phyloP scores from a whole-genome alignment of 495 filamentous ascomycete species.

The Beverwykella pulmonaria region DNA sequence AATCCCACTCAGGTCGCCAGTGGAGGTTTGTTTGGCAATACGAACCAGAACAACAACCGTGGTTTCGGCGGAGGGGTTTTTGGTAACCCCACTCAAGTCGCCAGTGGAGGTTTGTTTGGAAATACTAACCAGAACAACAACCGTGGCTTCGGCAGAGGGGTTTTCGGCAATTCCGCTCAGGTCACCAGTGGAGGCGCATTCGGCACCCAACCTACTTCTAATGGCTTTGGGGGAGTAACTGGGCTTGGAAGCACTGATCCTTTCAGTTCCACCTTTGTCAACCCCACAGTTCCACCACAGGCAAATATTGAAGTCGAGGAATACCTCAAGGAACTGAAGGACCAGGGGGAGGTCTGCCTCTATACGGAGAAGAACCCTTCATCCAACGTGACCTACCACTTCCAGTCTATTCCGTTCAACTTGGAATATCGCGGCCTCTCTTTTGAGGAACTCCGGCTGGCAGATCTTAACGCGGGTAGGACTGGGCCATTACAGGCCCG shows the following conservation, averaged over 20 bases:
- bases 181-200: no score
- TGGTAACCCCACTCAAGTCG: no score
- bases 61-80: background rate
- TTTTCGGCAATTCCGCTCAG: background rate
- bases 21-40: background rate
- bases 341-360: background rate
- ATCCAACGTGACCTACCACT: background rate
- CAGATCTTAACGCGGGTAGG: conserved; percentile 1
- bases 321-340: background rate
- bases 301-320: background rate
- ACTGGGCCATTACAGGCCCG: background rate
- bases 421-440: background rate
- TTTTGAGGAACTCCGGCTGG: conserved; percentile 13
- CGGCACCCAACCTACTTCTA: no score
- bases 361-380: background rate
- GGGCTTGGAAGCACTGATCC: no score
- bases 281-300: background rate
- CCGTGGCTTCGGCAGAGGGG: background rate
- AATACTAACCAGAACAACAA: background rate
- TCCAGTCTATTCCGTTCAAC: conserved; percentile 8
- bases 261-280: no score
- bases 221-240: no score
- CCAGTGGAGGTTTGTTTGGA: background rate
- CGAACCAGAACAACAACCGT: background rate
- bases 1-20: background rate